Evolutionary conservation across 2,329 filamentous ascomycete species (phyloP).

Genomic region (Rachicladosporium sp.): DNA sequence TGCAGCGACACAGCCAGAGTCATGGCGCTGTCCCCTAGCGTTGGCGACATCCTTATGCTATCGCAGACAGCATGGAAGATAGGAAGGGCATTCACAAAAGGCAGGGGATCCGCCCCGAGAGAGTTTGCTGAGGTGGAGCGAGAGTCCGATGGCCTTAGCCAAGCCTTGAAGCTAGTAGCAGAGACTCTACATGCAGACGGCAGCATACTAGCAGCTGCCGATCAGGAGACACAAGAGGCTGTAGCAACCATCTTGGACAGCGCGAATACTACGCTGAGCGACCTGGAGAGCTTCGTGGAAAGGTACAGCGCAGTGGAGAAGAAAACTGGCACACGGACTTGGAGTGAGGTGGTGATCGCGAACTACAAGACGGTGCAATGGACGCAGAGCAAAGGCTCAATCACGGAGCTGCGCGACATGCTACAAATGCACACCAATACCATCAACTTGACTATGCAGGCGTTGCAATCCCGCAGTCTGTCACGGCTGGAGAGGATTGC

Average conservation of each 20-base stretch:
- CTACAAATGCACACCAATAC: conserved; percentile 32
- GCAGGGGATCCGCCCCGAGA: conserved; percentile 26
- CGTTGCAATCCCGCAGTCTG: conserved; percentile 30
- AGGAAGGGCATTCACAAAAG: conserved; percentile 31
- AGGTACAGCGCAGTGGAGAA: conserved; percentile 34
- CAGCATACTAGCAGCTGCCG: conserved; percentile 24
- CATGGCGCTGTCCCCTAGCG: conserved; percentile 11
- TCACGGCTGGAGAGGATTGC: conserved; percentile 20
- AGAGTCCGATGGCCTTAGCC: conserved; percentile 30
- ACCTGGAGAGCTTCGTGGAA: conserved; percentile 34
- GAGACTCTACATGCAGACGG: conserved; percentile 29
- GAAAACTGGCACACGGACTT: conserved; percentile 22
- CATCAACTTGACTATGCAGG: conserved; percentile 28
- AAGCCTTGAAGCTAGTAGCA: conserved; percentile 32
- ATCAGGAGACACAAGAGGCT: conserved; percentile 23
- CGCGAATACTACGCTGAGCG: conserved; percentile 28
- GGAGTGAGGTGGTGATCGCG: conserved; percentile 30
- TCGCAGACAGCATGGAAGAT: conserved; percentile 36
- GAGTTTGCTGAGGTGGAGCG: conserved; percentile 33
- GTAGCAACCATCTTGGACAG: conserved; percentile 28
- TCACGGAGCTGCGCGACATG: conserved; percentile 28
- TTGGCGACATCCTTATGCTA: conserved; percentile 34
- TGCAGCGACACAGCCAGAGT: too few species aligned
- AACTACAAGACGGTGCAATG: conserved; percentile 33
- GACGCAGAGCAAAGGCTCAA: conserved; percentile 33